A percentile compares a stretch with the other conserved stretches of the same genome.
These are phyloP conservation scores for Lojkania enalia DNA, from an alignment of 2,329 filamentous ascomycete genomes.

Conservation along the genomic window DNA sequence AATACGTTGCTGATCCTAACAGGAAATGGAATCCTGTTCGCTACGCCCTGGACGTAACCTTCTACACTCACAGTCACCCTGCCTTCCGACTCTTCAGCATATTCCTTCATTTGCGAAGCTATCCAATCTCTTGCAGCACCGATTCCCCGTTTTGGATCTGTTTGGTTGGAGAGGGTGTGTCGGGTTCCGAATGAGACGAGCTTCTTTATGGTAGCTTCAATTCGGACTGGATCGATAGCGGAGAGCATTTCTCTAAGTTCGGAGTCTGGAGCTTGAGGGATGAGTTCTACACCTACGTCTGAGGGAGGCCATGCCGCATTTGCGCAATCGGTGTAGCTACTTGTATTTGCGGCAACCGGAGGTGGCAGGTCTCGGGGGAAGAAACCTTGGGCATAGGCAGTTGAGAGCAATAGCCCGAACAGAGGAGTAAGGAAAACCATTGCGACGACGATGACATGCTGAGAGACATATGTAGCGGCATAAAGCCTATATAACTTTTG, in stretches of 20 bases:
- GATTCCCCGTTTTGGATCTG: conserved; percentile 56
- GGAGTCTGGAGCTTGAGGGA: conserved; percentile 47
- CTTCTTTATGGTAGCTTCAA: conserved; percentile 57
- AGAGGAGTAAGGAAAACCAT: conserved; percentile 2
- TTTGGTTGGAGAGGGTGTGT: conserved; percentile 60
- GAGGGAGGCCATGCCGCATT: conserved; percentile 49
- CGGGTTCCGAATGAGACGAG: conserved; percentile 61
- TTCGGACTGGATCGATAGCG: conserved; percentile 48
- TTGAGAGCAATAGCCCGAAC: conserved; percentile 21
- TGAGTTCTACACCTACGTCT: conserved; percentile 41
- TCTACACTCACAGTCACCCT: conserved; percentile 55
- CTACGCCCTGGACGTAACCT: conserved; percentile 56
- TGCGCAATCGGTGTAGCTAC: conserved; percentile 37
- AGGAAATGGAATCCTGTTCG: conserved; percentile 54
- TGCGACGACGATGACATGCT: not conserved
- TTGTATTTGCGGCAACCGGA: conserved; percentile 36
- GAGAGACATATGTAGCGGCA: not conserved
- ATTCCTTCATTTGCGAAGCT: conserved; percentile 52
- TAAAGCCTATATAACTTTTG: not conserved
- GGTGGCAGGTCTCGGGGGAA: conserved; percentile 30
- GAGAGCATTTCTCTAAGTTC: conserved; percentile 47
- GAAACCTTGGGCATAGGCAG: conserved; percentile 29
- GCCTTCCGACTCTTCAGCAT: conserved; percentile 55
- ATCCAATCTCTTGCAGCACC: conserved; percentile 63
- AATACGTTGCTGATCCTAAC: conserved; percentile 58